Evolutionary conservation across 164 flowering plant genomes (phyloP), one percentile per base, ranked within the genome.

Genomic region (Magnolia kwangsiensis): DNA sequence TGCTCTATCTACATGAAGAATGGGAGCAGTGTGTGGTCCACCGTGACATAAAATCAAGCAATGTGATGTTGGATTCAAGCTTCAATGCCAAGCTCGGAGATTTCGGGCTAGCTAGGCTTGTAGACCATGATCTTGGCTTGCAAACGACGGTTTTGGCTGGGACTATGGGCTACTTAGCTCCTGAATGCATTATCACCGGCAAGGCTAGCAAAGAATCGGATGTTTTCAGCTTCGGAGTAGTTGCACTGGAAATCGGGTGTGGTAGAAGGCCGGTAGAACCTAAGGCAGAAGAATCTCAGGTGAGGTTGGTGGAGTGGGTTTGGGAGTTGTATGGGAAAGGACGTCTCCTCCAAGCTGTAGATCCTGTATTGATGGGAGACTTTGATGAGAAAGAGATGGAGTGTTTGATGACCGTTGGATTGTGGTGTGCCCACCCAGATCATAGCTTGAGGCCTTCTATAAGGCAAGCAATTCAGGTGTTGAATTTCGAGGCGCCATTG

Each of bases 101-200:
- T 78, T 89, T 89, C n/a, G 90, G 89, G 7, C 83, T 86, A 14
- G 91, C 90, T 37, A 79, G 88, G 75, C 73, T 87, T 3, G 83
- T 83, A 1, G 87, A 87, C 74, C 90, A 87, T 68, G 90, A 82
- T 1, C 51, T 80, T 16, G 90, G 85, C 4, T 81, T 82, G 2
- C 85, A 85, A 55, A 86, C 91, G 10, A 87, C 90, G 0, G 84
- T 82, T 27, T 18, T 87, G 65, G 91, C 89, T 3, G 88, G 91
- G 55, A 90, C 93, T 2, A 79, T 84, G 87, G 91, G 93, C 4
- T 90, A 88, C 74, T 10, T 88, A 21, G 91, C 91, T 3, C 93
- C 91, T 0, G 91, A 90, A 74, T 88, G 83, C 72, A 79, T 86
- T 2, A 85, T 79, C 6, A 83, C 85, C 0, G 90, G 91, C 11